Conservation (phyloP, 331 rosid genomes). For the Cydonia oblonga region DNA sequence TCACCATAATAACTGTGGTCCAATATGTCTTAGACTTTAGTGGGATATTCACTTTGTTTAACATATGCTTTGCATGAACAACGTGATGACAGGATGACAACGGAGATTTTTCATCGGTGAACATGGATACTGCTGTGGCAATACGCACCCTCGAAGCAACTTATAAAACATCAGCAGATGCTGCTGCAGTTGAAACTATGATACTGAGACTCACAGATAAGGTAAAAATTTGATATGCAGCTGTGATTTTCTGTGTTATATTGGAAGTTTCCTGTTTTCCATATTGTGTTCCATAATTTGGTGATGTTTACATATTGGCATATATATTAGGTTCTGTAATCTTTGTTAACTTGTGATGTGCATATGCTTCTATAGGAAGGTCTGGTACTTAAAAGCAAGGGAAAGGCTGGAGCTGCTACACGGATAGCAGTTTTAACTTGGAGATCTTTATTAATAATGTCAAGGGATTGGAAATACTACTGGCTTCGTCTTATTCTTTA, state of each 20-base stretch:
- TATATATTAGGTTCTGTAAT: constrained; percentile 5
- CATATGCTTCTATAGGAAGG: constrained; percentile 64
- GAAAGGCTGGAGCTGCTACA: constrained; percentile 70
- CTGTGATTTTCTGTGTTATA: not conserved
- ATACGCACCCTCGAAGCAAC: constrained; percentile 98
- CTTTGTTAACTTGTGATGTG: constrained; percentile 8
- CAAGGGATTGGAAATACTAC: constrained; percentile 95
- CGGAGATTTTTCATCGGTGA: constrained; percentile 88
- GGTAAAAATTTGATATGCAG: constrained; percentile 29
- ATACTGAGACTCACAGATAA: constrained; percentile 72
- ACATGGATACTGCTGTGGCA: constrained; percentile 99
- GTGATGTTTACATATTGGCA: not conserved
- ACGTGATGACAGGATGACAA: constrained; percentile 66
- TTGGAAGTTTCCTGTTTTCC: not conserved
- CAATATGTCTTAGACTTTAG: not conserved
- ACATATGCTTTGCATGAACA: constrained; percentile 5
- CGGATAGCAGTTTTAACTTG: constrained; percentile 82
- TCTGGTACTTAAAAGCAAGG: constrained; percentile 87
- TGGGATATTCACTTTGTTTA: not conserved
- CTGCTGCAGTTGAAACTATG: constrained; percentile 87
- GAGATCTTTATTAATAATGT: constrained; percentile 92
- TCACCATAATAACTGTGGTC: not conserved
- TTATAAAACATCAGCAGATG: constrained; percentile 86
- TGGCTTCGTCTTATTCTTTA: constrained; percentile 94
- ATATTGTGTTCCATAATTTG: not conserved